phyloP scores from a whole-genome alignment of 495 filamentous ascomycete species.

The Talaromyces ruber region DNA sequence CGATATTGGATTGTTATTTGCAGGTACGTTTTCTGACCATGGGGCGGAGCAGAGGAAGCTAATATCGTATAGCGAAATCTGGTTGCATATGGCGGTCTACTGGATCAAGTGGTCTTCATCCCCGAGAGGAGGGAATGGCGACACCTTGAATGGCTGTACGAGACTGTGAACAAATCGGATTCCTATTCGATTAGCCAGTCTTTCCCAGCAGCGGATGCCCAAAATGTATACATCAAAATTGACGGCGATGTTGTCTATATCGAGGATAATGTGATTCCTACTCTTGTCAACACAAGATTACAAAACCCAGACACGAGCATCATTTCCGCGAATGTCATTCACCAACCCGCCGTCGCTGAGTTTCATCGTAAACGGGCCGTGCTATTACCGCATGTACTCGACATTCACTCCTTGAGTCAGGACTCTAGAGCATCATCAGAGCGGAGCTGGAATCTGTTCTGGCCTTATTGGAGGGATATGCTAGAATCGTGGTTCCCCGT shows the following conservation, averaged over 20 bases:
- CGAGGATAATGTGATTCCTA: constrained; percentile 44
- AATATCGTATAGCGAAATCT: constrained; percentile 33
- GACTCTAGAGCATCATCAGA: neutral
- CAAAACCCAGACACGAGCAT: constrained; percentile 36
- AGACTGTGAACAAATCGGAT: constrained; percentile 15
- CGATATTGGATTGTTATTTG: constrained; percentile 46
- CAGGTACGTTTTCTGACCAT: constrained; percentile 14
- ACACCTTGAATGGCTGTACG: constrained; percentile 38
- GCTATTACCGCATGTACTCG: constrained; percentile 29
- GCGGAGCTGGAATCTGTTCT: neutral
- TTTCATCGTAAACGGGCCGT: constrained; percentile 27
- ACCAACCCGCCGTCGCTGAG: constrained; percentile 24
- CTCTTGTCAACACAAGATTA: constrained; percentile 42
- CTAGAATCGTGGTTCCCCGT: neutral
- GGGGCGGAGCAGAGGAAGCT: neutral
- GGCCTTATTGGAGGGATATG: neutral
- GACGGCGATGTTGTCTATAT: constrained; percentile 48
- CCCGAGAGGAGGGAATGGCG: constrained; percentile 36
- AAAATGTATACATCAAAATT: constrained; percentile 45
- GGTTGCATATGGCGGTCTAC: constrained; percentile 38
- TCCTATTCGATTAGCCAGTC: constrained; percentile 19
- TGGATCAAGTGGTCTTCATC: constrained; percentile 46
- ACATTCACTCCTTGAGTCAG: constrained; percentile 12
- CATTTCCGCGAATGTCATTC: constrained; percentile 47
- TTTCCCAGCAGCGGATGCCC: constrained; percentile 4